phyloP scores from a whole-genome alignment of 2,329 filamentous ascomycete genomes.

The Fusarium dimerum region DNA sequence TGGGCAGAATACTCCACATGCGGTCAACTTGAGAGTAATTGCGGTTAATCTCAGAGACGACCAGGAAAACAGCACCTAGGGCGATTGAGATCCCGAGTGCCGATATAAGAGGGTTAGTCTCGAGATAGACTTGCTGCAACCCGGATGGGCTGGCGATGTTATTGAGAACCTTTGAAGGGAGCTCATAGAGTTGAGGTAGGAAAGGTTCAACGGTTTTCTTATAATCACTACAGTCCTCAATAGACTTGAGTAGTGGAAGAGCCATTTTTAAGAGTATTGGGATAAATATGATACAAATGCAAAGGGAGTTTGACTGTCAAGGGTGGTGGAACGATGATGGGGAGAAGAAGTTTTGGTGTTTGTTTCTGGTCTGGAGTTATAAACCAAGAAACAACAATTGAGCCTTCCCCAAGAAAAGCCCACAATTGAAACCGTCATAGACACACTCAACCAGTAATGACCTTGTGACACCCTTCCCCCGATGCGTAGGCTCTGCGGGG shows the following conservation, averaged over 20 bases:
- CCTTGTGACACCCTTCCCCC: background rate
- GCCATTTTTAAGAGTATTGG: conserved; percentile 51
- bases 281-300: background rate
- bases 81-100: conserved; percentile 72
- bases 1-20: conserved; percentile 86
- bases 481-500: background rate
- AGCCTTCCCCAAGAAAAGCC: background rate
- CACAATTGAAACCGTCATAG: too few relatives aligned
- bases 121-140: conserved; percentile 71
- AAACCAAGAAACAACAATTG: background rate
- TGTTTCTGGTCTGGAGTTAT: background rate
- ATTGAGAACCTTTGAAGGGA: conserved; percentile 66
- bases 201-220: conserved; percentile 74
- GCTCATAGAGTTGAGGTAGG: conserved; percentile 65
- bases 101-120: conserved; percentile 83
- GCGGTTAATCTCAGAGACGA: conserved; percentile 80
- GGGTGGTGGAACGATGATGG: conserved; percentile 17
- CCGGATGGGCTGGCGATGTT: conserved; percentile 60
- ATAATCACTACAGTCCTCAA: conserved; percentile 77
- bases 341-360: background rate
- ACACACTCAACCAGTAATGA: too few relatives aligned
- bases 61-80: conserved; percentile 70
- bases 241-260: conserved; percentile 68
- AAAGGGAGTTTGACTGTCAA: too few relatives aligned
- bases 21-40: conserved; percentile 99